Evolutionary conservation across 495 filamentous ascomycete species (phyloP), one percentile per base, ranked within the genome.

Genomic region (Penicillium roqueforti): DNA sequence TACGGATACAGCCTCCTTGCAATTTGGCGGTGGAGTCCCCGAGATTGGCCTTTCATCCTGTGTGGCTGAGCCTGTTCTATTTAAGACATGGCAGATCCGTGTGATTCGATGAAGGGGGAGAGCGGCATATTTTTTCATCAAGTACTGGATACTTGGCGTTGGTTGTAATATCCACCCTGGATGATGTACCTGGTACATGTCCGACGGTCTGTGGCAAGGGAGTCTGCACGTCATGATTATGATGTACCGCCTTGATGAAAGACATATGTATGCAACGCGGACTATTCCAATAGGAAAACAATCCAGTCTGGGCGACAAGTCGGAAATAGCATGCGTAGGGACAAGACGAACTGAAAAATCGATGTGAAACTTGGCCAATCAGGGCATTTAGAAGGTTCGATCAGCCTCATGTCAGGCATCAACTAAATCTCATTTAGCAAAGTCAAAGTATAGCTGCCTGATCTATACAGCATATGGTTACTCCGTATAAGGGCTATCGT

Each of bases 171-270:
- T 10, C 3, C 43, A 53, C 26, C 16, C 0, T 29, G 3, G 7
- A 0, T 0, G 1, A 48, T 14, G 57, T 60, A 60, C 32, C 38
- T 1, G 10, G 44, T 59, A 60, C 56, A 16, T 59, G 9, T 31
- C 28, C 8, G 1, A 20, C n/a, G 16, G 9, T 23, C 20, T 18
- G 58, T 60, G 54, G 58, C 54, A 36, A 56, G 6, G 4, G 6
- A 53, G 45, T 54, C 60, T 54, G 60, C 54, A 57, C 60, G 34
- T 47, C 44, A 47, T 47, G 32, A 36, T 36, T 36, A 36, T 36
- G 32, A 36, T 36, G 32, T 36, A 36, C n/a, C 6, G 13, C 14
- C 13, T 34, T 34, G 28, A 34, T 34, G 13, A n/a, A 34, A 34
- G 31, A 34, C 31, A 31, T 31, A 31, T 11, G 28, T 31, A 31